A percentile compares a stretch with the other conserved stretches of the same genome.
phyloP scores from a whole-genome alignment of 345 rosid genomes.

The Eutrema yunnanense region DNA sequence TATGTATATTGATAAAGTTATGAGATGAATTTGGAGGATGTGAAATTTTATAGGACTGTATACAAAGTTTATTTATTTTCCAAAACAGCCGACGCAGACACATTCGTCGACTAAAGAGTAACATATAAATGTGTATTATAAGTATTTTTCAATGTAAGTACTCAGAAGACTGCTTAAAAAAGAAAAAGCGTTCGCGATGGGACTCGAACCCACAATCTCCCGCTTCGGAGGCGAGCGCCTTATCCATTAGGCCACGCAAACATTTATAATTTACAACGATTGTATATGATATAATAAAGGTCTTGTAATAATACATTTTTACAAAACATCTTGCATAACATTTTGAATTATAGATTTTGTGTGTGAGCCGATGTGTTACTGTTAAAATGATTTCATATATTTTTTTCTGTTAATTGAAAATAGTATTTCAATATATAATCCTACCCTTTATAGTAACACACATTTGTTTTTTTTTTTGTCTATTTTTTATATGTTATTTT shows the following conservation, averaged over 20 bases:
- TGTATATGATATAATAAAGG: too few relatives aligned
- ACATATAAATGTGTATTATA: too few relatives aligned
- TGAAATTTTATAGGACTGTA: background rate
- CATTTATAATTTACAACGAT: too few relatives aligned
- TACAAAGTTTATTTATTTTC: background rate
- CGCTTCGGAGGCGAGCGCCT: constrained; percentile 99
- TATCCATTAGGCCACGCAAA: constrained; percentile 99
- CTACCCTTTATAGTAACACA: too few relatives aligned
- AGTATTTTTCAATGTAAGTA: too few relatives aligned
- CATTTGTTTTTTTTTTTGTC: too few relatives aligned
- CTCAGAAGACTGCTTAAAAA: background rate
- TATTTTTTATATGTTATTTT: background rate
- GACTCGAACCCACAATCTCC: constrained; percentile 91
- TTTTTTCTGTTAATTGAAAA: background rate
- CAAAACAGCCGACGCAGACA: background rate
- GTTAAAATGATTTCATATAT: background rate
- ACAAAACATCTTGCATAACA: background rate
- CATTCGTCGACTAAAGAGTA: background rate
- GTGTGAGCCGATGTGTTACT: background rate
- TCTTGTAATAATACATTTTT: too few relatives aligned
- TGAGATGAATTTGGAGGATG: background rate
- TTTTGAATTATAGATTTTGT: too few relatives aligned
- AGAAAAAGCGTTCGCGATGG: constrained; percentile 51
- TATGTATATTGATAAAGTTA: background rate
- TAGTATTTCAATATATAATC: background rate